Base-by-base conservation (phyloP, 2,329 filamentous ascomycete species). In the Cercospora sp. region DNA sequence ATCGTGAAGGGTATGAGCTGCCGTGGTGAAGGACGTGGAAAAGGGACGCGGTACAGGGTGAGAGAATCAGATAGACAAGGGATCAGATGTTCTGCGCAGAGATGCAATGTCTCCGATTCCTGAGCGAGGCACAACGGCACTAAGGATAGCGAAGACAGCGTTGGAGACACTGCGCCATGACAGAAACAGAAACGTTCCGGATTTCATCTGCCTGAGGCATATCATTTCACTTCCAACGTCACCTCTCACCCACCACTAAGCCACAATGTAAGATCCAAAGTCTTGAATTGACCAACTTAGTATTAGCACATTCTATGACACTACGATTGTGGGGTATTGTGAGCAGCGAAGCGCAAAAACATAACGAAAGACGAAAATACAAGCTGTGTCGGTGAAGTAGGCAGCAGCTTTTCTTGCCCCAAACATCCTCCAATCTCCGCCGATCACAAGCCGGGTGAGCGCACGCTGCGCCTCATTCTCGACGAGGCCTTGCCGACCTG, bases 1-100 rank as follows among this genome's bases (percentile, higher is more conserved):
- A 83, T 75, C 69, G 81, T 5, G 82, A 80, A 67, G 81, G 81
- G 1, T 75, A 77, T 51, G 81, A 83, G 65, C 67, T 83, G 67
- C 80, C 79, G 3, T 83, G 81, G 81, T 83, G 45, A 53, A 28
- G 30, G 9, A 23, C 36, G 36, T 7, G 36, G n/a, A n/a, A n/a
- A n/a, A n/a, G n/a, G n/a, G 16, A 42, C 8, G 36, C 36, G 36
- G 36, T 8, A 42, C 36, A 42, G 2, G 2, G 16, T 42, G 3
- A n/a, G 13, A n/a, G 16, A 39, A 5, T 39, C 36, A 39, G 36
- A 42, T 42, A n/a, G 3, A 42, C 16, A n/a, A n/a, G 16, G n/a
- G 16, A 42, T 7, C 36, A 42, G 3, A 42, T 3, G 2, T 42
- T 42, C 36, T 1, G 36, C 16, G 36, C 36, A 42, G 36, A 42